phyloP scores from a whole-genome alignment of 2,329 filamentous ascomycete species.

The Penicillium janthinellum region DNA sequence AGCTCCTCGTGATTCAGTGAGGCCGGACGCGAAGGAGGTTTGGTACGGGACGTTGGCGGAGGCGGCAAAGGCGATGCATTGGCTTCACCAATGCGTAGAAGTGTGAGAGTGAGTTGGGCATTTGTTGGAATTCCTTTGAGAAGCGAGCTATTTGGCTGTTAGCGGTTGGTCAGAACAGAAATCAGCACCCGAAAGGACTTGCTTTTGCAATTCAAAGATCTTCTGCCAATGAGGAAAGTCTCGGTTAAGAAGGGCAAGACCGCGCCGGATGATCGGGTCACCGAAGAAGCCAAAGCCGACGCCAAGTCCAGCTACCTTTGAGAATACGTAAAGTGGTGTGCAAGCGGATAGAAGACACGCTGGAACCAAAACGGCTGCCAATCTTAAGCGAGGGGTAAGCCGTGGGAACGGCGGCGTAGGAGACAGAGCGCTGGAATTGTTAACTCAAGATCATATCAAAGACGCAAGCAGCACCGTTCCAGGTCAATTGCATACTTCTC shows the following conservation, averaged over 20 bases:
- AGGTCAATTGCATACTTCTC: slow-evolving; percentile 52
- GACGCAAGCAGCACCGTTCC: no score
- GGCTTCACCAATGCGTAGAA: slow-evolving; percentile 77
- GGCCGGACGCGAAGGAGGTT: slow-evolving; percentile 54
- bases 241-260: slow-evolving; percentile 52
- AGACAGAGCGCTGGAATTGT: slow-evolving; percentile 55
- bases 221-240: slow-evolving; percentile 72
- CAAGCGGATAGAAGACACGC: slow-evolving; percentile 57
- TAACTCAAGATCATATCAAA: background rate
- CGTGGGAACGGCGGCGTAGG: slow-evolving; percentile 64
- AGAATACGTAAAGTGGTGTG: slow-evolving; percentile 60
- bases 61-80: slow-evolving; percentile 78
- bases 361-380: slow-evolving; percentile 58
- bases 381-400: slow-evolving; percentile 54
- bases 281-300: slow-evolving; percentile 79
- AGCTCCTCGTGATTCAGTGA: slow-evolving; percentile 57
- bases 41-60: slow-evolving; percentile 49
- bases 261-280: slow-evolving; percentile 69
- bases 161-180: slow-evolving; percentile 6
- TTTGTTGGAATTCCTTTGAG: slow-evolving; percentile 84
- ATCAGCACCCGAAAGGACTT: background rate
- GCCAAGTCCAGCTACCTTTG: slow-evolving; percentile 67
- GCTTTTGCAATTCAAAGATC: slow-evolving; percentile 70
- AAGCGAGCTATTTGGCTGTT: slow-evolving; percentile 54
- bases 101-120: slow-evolving; percentile 77